Base-by-base conservation (phyloP, 257 asterid genomes). In the Lavandula angustifolia region DNA sequence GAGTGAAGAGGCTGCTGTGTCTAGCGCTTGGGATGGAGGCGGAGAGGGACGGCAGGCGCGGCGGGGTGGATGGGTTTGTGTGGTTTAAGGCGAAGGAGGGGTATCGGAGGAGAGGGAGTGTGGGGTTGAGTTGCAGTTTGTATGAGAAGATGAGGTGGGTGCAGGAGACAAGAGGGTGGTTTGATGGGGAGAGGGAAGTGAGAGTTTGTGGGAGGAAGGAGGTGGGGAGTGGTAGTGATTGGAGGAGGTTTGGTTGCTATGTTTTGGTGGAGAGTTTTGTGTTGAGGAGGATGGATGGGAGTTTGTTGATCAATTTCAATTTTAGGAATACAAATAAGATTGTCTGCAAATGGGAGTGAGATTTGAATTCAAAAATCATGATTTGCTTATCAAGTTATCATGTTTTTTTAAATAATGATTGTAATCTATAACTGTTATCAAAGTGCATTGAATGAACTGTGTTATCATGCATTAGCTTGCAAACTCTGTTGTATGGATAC, bases 191-290 rank as follows among this genome's bases (percentile, higher is more conserved):
- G 62, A 69, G 65, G 13, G 91, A 80, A 8, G 91, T 86, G 72
- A 78, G 82, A 56, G 84, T 87, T 13, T 70, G 60, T 35, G 91
- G 92, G 34, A 73, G 54, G 1, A 80, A 70, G 68, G 90, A 79
- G 66, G 71, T 83, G 14, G 72, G 62, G 18, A 70, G 79, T 68
- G 76, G 62, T 8, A 67, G 42, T 51, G 37, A 66, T 5, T 90
- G 96, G 95, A 80, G 73, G 52, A 83, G 66, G 69, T 87, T 90
- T 79, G 84, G 84, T 60, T 90, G 88, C 72, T 87, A 79, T 77
- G 80, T 90, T 33, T 74, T 85, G 83, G 91, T 90, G 31, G 96
- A 87, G 82, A 81, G 96, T 64, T 87, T 87, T 79, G 85, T 80
- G 64, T 50, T 85, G 59, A 89, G 85, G 71, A 76, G 84, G 71